These are phyloP conservation scores for Aspergillus proliferans DNA, from an alignment of 2,329 filamentous ascomycete species.

Conservation along the genomic window DNA sequence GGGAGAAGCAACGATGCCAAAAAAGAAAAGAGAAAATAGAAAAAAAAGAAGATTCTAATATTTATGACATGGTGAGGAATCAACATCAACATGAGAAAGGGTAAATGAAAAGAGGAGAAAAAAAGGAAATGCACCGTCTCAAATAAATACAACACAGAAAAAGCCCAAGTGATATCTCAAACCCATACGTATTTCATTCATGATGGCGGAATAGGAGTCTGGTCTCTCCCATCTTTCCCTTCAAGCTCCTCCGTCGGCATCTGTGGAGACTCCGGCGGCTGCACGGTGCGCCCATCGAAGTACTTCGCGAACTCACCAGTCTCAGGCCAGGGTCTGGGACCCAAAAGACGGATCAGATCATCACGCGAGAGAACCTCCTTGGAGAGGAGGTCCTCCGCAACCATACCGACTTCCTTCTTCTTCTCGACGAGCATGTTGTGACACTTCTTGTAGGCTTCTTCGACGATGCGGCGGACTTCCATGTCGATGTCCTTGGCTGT, in stretches of 20 bases:
- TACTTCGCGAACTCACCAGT: conserved; percentile 89
- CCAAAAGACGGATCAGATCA: conserved; percentile 84
- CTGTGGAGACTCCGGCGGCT: conserved; percentile 40
- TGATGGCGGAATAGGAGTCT: conserved; percentile 23
- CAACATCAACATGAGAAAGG: conserved; percentile 8
- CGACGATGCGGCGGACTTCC: conserved; percentile 86
- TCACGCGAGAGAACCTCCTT: conserved; percentile 91
- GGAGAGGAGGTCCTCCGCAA: conserved; percentile 84
- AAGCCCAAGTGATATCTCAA: conserved; percentile 9
- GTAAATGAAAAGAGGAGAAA: conserved; percentile 18
- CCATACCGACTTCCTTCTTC: conserved; percentile 79
- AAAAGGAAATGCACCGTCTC: conserved; percentile 20
- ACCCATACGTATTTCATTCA: conserved; percentile 4
- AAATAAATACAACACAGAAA: conserved; percentile 27
- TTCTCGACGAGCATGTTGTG: conserved; percentile 73
- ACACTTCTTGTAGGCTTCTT: conserved; percentile 89
- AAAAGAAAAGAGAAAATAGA: conserved; percentile 1
- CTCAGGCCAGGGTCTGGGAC: conserved; percentile 77
- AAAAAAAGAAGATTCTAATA: conserved; percentile 15
- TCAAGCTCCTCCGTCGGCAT: conserved; percentile 39
- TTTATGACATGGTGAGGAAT: conserved; percentile 15
- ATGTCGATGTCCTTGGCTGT: conserved; percentile 87
- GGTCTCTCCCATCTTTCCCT: conserved; percentile 31
- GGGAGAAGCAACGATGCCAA: not conserved
- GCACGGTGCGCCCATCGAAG: conserved; percentile 58